These are phyloP conservation scores for Parathielavia hyrcaniae DNA, from an alignment of 495 filamentous ascomycete genomes.

Conservation along the genomic window DNA sequence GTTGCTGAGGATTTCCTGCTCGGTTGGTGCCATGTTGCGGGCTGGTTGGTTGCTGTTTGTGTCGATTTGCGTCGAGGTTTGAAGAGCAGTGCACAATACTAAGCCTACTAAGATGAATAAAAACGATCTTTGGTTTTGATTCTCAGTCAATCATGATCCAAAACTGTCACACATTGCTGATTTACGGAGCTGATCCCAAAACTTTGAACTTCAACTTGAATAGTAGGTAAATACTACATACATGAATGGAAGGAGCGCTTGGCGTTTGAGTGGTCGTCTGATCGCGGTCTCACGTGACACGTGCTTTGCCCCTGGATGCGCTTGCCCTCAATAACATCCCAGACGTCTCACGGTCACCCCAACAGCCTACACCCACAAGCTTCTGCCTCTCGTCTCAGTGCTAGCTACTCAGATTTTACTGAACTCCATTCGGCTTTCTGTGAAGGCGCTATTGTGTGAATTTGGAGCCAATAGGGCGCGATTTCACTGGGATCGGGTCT, in stretches of 20 bases:
- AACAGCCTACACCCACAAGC: neutral
- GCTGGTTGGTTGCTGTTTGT: neutral
- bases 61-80: neutral
- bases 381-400: neutral
- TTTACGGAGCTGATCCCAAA: too few species aligned
- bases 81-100: neutral
- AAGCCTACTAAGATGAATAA: too few species aligned
- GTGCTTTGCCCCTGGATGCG: conserved; percentile 6
- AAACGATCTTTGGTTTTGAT: neutral
- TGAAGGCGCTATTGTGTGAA: neutral
- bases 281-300: conserved; percentile 30
- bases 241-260: neutral
- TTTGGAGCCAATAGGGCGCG: neutral
- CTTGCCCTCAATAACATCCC: neutral
- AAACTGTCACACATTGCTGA: neutral
- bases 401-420: neutral
- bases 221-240: too few species aligned
- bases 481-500: neutral
- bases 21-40: conserved; percentile 59
- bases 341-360: neutral
- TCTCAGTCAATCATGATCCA: neutral
- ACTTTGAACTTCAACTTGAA: too few species aligned
- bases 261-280: conserved; percentile 17
- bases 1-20: conserved; percentile 63
- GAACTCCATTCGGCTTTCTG: neutral